phyloP scores from a whole-genome alignment of 2,329 filamentous ascomycete genomes.

The Pseudogymnoascus sp. region DNA sequence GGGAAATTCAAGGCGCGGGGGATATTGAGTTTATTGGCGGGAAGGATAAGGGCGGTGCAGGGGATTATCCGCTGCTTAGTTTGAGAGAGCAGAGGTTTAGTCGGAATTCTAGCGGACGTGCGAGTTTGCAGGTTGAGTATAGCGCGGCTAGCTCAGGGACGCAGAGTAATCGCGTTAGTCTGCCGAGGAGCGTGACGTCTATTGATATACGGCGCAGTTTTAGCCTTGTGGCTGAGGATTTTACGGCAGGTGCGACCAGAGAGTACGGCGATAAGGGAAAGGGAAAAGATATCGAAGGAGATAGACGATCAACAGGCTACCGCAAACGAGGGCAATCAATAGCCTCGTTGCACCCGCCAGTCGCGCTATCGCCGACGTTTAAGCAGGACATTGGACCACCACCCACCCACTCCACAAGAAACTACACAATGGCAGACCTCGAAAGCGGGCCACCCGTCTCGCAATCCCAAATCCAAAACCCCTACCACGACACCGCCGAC shows the following conservation, averaged over 20 bases:
- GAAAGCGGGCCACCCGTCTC: slow-evolving; percentile 22
- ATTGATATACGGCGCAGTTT: slow-evolving; percentile 19
- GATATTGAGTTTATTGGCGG: slow-evolving; percentile 3
- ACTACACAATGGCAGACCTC: slow-evolving; percentile 18
- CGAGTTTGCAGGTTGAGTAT: slow-evolving; percentile 38
- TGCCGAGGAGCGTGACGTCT: slow-evolving; percentile 25
- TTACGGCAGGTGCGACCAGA: neutral
- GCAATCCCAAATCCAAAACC: slow-evolving; percentile 7
- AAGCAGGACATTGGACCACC: neutral
- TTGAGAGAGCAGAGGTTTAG: slow-evolving; percentile 48
- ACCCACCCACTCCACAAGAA: slow-evolving; percentile 17
- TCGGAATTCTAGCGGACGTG: slow-evolving; percentile 35
- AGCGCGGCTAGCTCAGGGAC: slow-evolving; percentile 27
- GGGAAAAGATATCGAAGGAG: slow-evolving; percentile 18
- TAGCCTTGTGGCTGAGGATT: slow-evolving; percentile 15
- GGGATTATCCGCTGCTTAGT: slow-evolving; percentile 47
- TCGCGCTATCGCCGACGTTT: neutral
- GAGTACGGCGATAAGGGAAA: slow-evolving; percentile 22
- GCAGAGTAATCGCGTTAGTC: slow-evolving; percentile 21
- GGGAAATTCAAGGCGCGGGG: slow-evolving; percentile 13
- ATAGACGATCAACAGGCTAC: neutral
- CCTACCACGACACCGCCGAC: slow-evolving; percentile 20
- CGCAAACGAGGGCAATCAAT: slow-evolving; percentile 9
- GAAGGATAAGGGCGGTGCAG: slow-evolving; percentile 26
- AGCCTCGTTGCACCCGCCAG: neutral